Evolutionary conservation across 106 monocot genomes (phyloP), one percentile per base, ranked within the genome.

Genomic region (Platanthera zijinensis): DNA sequence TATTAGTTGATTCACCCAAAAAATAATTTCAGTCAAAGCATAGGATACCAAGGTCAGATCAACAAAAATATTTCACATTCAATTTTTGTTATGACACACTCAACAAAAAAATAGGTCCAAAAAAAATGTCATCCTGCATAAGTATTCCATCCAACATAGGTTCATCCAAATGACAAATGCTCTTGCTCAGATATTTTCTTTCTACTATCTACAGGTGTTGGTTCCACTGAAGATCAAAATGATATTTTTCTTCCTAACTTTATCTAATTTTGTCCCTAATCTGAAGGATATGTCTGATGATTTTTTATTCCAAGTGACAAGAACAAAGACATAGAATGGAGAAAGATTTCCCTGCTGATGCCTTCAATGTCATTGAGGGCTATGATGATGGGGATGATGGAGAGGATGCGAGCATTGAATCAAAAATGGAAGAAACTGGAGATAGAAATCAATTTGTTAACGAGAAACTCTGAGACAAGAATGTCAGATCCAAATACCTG

Each of bases 321-420:
- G 76, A 90, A 90, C 47, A 85, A 76, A 73, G 92, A 88, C 39
- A 84, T 96, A 48, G 92, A 90, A 96, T 90, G 92, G 84, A 96
- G 69, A 90, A 96, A 9, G 90, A 96, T 85, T 96, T 96, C 78
- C 74, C 63, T 74, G 92, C 83, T 48, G 95, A 90, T 32, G 80
- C 84, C 51, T 87, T 82, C 78, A 88, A 80, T 77, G 80, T 96
- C 5, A 92, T 87, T 83, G 95, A 90, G 75, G 87, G 88, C 63
- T 92, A 90, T 13, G 88, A 67, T 46, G 81, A 85, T 50, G 78
- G 80, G 3, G 86, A 85, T 46, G 85, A 84, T 70, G 92, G 79
- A 10, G 86, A 92, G 13, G 90, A 96, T 46, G 69, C 83, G 52
- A 82, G 92, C 51, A 66, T 92, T 61, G 92, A 96, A 39, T 90